These are phyloP conservation scores for Acanthamoeba comandoni DNA, from an alignment of 208 protist species.

Conservation along the genomic window DNA sequence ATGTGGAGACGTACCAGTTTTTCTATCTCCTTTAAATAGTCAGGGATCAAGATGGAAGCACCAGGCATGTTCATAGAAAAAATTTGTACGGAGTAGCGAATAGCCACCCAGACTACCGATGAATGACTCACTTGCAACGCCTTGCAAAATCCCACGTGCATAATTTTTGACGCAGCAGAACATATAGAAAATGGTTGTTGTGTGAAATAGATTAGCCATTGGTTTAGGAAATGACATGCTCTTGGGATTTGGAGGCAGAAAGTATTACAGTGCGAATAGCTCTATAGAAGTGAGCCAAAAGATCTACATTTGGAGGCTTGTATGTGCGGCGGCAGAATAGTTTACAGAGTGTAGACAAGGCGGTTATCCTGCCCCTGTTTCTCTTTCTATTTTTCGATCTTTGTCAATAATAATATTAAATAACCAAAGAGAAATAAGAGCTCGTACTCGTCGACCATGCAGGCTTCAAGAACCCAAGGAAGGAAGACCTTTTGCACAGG, in stretches of 20 bases:
- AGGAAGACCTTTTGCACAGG: conserved; percentile 53
- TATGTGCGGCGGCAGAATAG: conserved; percentile 50
- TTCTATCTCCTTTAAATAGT: conserved; percentile 72
- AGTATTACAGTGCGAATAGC: conserved; percentile 20
- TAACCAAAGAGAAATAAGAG: neutral
- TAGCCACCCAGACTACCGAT: conserved; percentile 63
- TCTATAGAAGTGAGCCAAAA: conserved; percentile 65
- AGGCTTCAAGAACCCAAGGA: conserved; percentile 71
- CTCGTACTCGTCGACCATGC: conserved; percentile 45
- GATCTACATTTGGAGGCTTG: conserved; percentile 39
- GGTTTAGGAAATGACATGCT: neutral
- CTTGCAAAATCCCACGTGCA: too few species aligned
- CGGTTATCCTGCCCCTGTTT: conserved; percentile 51
- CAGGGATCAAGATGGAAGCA: conserved; percentile 55
- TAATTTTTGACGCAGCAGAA: too few species aligned
- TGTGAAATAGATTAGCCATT: too few species aligned
- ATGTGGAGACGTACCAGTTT: conserved; percentile 41
- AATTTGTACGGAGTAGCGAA: conserved; percentile 65
- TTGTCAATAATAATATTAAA: neutral
- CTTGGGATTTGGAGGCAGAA: neutral
- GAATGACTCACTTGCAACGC: neutral
- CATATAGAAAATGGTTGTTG: neutral
- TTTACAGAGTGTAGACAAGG: conserved; percentile 72
- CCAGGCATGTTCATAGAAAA: conserved; percentile 67
- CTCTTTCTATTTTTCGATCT: conserved; percentile 4